Evolutionary conservation across 257 asterid species (phyloP).

Genomic region (Echium plantagineum): DNA sequence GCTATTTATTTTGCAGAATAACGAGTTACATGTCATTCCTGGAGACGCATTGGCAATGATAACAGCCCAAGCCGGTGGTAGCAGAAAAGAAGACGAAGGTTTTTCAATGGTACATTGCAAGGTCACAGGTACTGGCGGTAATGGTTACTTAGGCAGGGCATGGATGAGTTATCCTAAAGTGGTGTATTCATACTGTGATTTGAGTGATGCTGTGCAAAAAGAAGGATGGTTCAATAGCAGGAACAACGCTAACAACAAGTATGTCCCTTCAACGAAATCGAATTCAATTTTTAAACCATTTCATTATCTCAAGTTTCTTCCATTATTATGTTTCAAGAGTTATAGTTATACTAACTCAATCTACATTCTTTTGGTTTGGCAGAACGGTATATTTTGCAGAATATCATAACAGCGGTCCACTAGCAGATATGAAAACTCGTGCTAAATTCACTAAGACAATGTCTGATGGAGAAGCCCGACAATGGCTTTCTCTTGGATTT

Average conservation of each 20-base stretch:
- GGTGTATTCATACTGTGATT: conserved; percentile 28
- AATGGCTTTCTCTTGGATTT: too few species aligned
- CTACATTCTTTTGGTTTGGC: too few species aligned
- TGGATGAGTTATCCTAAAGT: conserved; percentile 41
- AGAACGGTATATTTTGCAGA: conserved; percentile 62
- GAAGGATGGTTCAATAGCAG: conserved; percentile 40
- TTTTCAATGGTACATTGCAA: conserved; percentile 35
- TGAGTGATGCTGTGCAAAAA: conserved; percentile 32
- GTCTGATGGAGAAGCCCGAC: too few species aligned
- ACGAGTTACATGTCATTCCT: conserved; percentile 7
- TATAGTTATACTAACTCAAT: too few species aligned
- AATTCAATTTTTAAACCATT: neutral
- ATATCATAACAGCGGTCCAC: conserved; percentile 35
- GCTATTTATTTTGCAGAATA: neutral
- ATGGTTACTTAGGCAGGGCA: conserved; percentile 35
- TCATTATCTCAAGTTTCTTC: too few species aligned
- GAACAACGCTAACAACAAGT: conserved; percentile 4
- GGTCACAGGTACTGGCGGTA: conserved; percentile 32
- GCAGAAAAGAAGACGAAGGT: conserved; percentile 19
- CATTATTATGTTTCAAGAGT: too few species aligned
- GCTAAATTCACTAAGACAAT: conserved; percentile 3
- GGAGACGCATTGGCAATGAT: conserved; percentile 38
- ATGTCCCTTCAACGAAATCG: neutral
- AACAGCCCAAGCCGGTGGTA: conserved; percentile 41
- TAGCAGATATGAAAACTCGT: conserved; percentile 19